These are phyloP conservation scores for Komagataella pseudopastoris DNA, from an alignment of 805 yeast genomes.

Conservation along the genomic window DNA sequence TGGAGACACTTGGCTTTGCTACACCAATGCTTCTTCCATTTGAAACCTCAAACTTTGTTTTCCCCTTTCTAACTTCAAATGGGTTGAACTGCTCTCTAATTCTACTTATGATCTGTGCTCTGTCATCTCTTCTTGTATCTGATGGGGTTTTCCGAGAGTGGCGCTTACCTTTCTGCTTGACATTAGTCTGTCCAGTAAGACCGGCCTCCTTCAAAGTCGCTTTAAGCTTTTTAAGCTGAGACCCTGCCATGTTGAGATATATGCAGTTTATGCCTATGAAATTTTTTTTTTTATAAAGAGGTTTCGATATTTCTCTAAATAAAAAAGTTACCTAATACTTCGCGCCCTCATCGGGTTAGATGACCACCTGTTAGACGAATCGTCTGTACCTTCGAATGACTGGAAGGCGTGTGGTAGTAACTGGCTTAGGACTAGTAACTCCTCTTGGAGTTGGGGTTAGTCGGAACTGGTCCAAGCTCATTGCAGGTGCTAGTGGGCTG, in stretches of 20 bases:
- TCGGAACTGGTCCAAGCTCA: slow-evolving; percentile 38
- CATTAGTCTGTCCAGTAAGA: slow-evolving; percentile 73
- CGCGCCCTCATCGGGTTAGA: neutral
- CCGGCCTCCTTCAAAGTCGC: slow-evolving; percentile 69
- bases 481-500: slow-evolving; percentile 43
- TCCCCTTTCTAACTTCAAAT: slow-evolving; percentile 65
- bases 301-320: neutral
- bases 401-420: slow-evolving; percentile 63
- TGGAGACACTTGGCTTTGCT: slow-evolving; percentile 58
- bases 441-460: slow-evolving; percentile 70
- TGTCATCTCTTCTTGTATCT: slow-evolving; percentile 61
- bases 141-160: slow-evolving; percentile 36
- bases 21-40: slow-evolving; percentile 20
- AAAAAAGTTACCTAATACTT: neutral
- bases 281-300: slow-evolving; percentile 1
- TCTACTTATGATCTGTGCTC: slow-evolving; percentile 34
- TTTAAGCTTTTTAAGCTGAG: slow-evolving; percentile 75
- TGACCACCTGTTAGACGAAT: neutral
- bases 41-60: slow-evolving; percentile 38
- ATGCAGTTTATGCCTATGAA: neutral
- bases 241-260: slow-evolving; percentile 50
- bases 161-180: slow-evolving; percentile 40
- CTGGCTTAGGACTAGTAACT: slow-evolving; percentile 79
- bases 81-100: slow-evolving; percentile 84
- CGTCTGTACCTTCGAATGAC: neutral